Base-by-base conservation (phyloP, 2,329 filamentous ascomycete genomes). In the Cryphonectria naterciae region DNA sequence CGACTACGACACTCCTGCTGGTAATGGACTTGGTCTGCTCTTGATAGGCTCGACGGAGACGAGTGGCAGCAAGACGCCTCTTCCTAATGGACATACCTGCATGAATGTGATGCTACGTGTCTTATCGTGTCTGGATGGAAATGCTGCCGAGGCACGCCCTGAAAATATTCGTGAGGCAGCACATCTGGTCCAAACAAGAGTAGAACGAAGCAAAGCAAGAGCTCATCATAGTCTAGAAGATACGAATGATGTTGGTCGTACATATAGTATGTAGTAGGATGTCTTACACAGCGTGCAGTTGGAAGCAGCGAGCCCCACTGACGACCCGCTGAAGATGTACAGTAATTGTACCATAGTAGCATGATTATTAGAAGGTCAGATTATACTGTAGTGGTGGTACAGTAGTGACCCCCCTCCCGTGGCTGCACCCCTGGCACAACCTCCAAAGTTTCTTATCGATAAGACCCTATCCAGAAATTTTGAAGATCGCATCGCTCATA, bases 381-480 rank as follows among this genome's bases (percentile, higher is more conserved):
- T 10, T 39, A 10, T 39, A 39, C 10, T 2, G 10, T 49, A n/a
- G 46, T n/a, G 43, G 43, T 49, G 46, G 46, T 49, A 43, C 37
- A 2, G 11, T 43, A 49, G 46, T 49, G 22, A 8, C 10, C 46
- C 22, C 41, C 7, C 7, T 22, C 17, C 17, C 46, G 46, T 1
- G 19, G 46, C 46, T 49, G 46, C 46, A 49, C 25, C 54, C 54
- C 54, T 58, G 54, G 46, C 54, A 58, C 5, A 32, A 58, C 68
- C 63, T 41, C 61, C 22, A 65, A 65, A 35, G 10, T 17, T 61
- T 62, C 67, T 63, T 66, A 71, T 71, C 70, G 70, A 71, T 71
- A 71, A 71, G 64, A 66, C 35, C 35, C 64, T 68, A 58, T 43
- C 67, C 70, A 71, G 69, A 71, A 71, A 71, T 67, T 68, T 71